Conservation (phyloP, 306 rosid genomes). For the Sophora flavescens region DNA sequence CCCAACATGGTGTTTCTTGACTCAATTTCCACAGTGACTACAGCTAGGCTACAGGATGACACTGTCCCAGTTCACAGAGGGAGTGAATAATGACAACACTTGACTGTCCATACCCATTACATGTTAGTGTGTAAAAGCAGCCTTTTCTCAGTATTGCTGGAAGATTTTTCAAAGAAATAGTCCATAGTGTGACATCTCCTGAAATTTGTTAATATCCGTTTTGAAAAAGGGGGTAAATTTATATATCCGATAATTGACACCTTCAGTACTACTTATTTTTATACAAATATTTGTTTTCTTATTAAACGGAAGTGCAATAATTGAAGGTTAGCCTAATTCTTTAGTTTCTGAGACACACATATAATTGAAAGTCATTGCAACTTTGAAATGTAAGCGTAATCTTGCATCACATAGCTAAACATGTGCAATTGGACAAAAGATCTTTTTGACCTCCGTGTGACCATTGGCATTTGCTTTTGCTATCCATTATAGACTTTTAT, state of each 20-base stretch:
- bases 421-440: slow-evolving; percentile 7
- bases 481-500: neutral
- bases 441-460: neutral
- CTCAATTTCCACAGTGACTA: slow-evolving; percentile 50
- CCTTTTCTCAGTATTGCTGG: slow-evolving; percentile 58
- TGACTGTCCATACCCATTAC: slow-evolving; percentile 78
- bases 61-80: slow-evolving; percentile 69
- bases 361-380: neutral
- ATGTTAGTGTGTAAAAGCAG: slow-evolving; percentile 48
- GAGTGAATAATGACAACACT: slow-evolving; percentile 68
- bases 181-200: slow-evolving; percentile 82
- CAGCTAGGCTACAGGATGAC: slow-evolving; percentile 71
- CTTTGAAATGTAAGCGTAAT: neutral
- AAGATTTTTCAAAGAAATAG: slow-evolving; percentile 72
- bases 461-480: neutral
- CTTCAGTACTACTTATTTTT: neutral
- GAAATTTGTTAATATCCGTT: no score
- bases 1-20: slow-evolving; percentile 67
- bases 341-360: neutral
- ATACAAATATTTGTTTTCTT: neutral
- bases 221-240: no score
- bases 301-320: neutral
- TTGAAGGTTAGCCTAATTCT: neutral
- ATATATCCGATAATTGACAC: neutral
- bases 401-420: neutral